Percentiles rank a stretch among this genome's conserved stretches.
Conservation (phyloP, 2,329 filamentous ascomycete species). For the Lasiodiplodia sp. region DNA sequence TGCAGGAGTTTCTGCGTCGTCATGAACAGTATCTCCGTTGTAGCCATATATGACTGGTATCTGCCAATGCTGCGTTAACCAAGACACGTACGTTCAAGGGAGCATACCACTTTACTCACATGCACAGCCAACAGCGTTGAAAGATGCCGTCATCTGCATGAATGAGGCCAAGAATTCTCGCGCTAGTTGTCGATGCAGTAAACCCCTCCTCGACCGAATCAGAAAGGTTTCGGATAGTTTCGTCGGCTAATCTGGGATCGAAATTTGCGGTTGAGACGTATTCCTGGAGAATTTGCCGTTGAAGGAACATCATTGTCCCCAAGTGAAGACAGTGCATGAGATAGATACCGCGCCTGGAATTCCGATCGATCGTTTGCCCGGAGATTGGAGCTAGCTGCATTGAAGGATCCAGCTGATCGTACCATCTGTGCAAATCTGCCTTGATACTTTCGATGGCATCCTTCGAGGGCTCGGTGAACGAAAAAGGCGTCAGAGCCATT, state of each 20-base stretch:
- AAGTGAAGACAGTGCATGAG: slow-evolving; percentile 38
- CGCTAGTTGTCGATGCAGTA: slow-evolving; percentile 33
- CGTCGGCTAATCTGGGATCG: not conserved
- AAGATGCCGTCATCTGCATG: slow-evolving; percentile 32
- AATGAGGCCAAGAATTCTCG: slow-evolving; percentile 34
- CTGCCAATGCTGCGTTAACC: not conserved
- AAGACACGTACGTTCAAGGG: not conserved
- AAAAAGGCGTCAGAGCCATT: slow-evolving; percentile 31
- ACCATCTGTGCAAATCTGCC: slow-evolving; percentile 31
- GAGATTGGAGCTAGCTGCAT: slow-evolving; percentile 31
- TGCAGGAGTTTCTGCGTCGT: slow-evolving; percentile 33
- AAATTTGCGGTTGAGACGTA: not conserved
- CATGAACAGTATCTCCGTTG: slow-evolving; percentile 34
- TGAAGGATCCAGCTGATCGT: slow-evolving; percentile 32
- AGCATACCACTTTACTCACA: slow-evolving; percentile 6
- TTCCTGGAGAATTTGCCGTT: slow-evolving; percentile 33
- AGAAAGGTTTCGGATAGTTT: not conserved
- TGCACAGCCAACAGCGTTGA: slow-evolving; percentile 38
- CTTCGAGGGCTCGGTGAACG: slow-evolving; percentile 17
- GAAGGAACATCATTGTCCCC: slow-evolving; percentile 36
- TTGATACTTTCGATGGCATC: slow-evolving; percentile 30
- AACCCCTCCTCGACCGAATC: slow-evolving; percentile 34
- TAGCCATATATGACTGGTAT: slow-evolving; percentile 34
- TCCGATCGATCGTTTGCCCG: slow-evolving; percentile 7
- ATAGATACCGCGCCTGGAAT: slow-evolving; percentile 32